A percentile compares a stretch with the other conserved stretches of the same genome.
phyloP scores from a whole-genome alignment of 495 filamentous ascomycete genomes.

The Penicillium paradoxum region DNA sequence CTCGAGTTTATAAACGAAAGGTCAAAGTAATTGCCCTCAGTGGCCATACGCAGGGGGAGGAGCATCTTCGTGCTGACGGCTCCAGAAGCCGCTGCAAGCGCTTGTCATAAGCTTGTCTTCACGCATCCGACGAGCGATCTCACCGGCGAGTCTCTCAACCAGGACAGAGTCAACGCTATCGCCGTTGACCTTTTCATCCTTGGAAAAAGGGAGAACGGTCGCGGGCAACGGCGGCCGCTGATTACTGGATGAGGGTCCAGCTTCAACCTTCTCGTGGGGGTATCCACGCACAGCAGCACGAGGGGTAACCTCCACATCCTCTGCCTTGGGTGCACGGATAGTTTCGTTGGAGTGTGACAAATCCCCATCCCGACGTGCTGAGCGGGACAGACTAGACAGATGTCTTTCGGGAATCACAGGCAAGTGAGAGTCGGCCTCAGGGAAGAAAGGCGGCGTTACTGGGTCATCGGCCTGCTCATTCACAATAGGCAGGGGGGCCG shows the following conservation, averaged over 20 bases:
- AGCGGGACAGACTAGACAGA: slow-evolving; percentile 30
- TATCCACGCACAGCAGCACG: slow-evolving; percentile 23
- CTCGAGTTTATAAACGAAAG: slow-evolving; percentile 18
- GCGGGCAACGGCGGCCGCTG: slow-evolving; percentile 29
- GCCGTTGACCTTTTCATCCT: slow-evolving; percentile 29
- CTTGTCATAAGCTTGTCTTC: slow-evolving; percentile 55
- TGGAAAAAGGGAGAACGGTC: slow-evolving; percentile 33
- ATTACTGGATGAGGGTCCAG: slow-evolving; percentile 25
- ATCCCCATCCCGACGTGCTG: slow-evolving; percentile 22
- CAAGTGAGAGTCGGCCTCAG: slow-evolving; percentile 30
- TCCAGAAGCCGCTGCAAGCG: slow-evolving; percentile 38
- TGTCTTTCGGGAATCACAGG: slow-evolving; percentile 39
- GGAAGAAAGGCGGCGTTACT: slow-evolving; percentile 41
- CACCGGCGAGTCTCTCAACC: slow-evolving; percentile 84
- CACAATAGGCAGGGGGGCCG: slow-evolving; percentile 38
- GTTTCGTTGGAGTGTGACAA: slow-evolving; percentile 28
- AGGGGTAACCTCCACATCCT: slow-evolving; percentile 38
- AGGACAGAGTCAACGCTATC: slow-evolving; percentile 78
- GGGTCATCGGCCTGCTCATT: slow-evolving; percentile 42
- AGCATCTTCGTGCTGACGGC: slow-evolving; percentile 35
- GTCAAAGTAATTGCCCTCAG: slow-evolving; percentile 17
- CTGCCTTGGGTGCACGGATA: slow-evolving; percentile 15
- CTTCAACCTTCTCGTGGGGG: slow-evolving; percentile 28
- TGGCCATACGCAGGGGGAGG: slow-evolving; percentile 46
- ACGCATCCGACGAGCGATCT: slow-evolving; percentile 80